Evolutionary conservation across 805 yeast species (phyloP).

Genomic region (Ogataea henricii): DNA sequence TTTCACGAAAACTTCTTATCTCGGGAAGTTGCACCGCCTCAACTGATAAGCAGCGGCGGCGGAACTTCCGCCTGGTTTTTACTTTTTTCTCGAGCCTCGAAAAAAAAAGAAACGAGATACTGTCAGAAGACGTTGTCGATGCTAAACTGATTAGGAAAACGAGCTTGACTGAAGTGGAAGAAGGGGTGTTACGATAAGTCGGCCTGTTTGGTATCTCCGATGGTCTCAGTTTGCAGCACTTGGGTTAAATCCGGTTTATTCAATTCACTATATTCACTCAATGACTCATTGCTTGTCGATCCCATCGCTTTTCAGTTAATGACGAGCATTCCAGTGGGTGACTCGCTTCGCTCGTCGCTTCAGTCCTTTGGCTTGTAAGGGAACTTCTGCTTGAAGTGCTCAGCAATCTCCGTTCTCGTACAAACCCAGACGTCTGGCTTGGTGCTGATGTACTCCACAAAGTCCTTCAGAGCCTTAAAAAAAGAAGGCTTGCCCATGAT

Average conservation of each 20-base stretch:
- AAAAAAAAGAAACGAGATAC: constrained; percentile 1
- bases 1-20: background rate
- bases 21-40: background rate
- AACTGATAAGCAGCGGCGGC: constrained; percentile 1
- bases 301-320: background rate
- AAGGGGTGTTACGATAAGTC: no score
- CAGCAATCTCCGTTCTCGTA: constrained; percentile 38
- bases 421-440: constrained; percentile 41
- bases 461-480: constrained; percentile 37
- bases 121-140: no score
- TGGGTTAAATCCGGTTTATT: no score
- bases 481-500: constrained; percentile 40
- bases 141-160: no score
- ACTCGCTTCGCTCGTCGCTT: background rate
- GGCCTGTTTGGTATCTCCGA: no score
- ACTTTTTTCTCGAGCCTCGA: background rate
- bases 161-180: no score
- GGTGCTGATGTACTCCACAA: constrained; percentile 36
- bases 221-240: no score
- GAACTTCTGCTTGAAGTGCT: constrained; percentile 28
- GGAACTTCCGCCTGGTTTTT: constrained; percentile 7
- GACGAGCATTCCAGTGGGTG: no score
- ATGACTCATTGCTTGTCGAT: background rate
- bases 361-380: constrained; percentile 23
- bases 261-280: no score